Evolutionary conservation across 2,329 filamentous ascomycete genomes (phyloP).

Genomic region (Aureobasidium zeae): DNA sequence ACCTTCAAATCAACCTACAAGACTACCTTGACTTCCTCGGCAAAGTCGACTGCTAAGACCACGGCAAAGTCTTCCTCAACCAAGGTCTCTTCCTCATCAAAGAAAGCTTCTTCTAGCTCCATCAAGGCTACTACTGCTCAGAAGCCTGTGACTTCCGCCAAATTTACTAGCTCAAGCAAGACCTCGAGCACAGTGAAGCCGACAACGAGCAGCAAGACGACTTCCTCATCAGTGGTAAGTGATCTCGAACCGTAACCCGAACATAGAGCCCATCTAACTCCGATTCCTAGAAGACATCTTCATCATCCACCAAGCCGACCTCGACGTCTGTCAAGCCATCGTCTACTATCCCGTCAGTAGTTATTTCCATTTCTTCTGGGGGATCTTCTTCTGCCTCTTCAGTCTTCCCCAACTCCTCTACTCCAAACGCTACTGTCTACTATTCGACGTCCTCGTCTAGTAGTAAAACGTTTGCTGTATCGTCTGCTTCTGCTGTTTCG

Average conservation of each 20-base stretch:
- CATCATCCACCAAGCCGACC: constrained; percentile 1
- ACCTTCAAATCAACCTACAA: too few species aligned
- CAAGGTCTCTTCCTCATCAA: not conserved
- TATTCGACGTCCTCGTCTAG: not conserved
- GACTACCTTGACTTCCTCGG: too few species aligned
- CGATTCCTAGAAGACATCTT: not conserved
- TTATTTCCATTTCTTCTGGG: not conserved
- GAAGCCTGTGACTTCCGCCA: not conserved
- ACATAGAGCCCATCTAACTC: too few species aligned
- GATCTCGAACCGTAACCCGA: too few species aligned
- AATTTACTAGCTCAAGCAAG: constrained; percentile 1
- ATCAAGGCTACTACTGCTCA: constrained; percentile 1
- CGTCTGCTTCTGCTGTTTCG: too few species aligned
- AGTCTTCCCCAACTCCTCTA: not conserved
- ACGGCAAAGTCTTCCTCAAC: not conserved
- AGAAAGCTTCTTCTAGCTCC: not conserved
- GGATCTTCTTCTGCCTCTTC: not conserved
- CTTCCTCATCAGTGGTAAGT: not conserved
- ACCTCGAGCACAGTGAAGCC: not conserved
- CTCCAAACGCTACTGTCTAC: not conserved
- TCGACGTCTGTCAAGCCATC: constrained; percentile 3
- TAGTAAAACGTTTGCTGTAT: too few species aligned
- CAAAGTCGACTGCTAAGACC: not conserved
- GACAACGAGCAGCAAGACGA: constrained; percentile 1
- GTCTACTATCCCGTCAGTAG: constrained; percentile 9